These are phyloP conservation scores for Trypanosomatidae sp. DNA, from an alignment of 208 protist species.

Conservation along the genomic window DNA sequence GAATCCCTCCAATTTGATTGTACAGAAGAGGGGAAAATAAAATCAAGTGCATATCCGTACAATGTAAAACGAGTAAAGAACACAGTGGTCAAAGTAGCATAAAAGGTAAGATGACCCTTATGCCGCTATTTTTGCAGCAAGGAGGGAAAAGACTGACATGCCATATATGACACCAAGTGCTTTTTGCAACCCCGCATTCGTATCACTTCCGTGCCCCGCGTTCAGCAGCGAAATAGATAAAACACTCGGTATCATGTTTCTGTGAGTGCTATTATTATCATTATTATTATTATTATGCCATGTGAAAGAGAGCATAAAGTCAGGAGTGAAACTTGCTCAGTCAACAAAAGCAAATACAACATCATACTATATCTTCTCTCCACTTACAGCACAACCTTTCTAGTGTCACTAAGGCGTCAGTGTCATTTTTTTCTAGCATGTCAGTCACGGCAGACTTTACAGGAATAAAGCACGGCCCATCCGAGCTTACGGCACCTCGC, in stretches of 20 bases:
- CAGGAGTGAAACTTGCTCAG: not conserved
- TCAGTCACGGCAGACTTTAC: slow-evolving; percentile 14
- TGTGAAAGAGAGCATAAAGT: not conserved
- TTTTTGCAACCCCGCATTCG: not conserved
- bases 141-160: not conserved
- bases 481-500: slow-evolving; percentile 7
- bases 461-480: slow-evolving; percentile 41
- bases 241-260: not conserved
- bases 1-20: not conserved
- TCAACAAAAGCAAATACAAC: not conserved
- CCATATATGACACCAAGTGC: too few relatives aligned
- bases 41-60: not conserved
- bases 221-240: not conserved
- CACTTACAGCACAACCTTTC: slow-evolving; percentile 27
- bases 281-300: not conserved
- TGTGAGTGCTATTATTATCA: not conserved
- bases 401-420: slow-evolving; percentile 10
- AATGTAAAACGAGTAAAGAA: not conserved
- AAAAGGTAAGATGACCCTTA: not conserved
- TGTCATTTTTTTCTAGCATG: slow-evolving; percentile 21
- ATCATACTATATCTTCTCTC: slow-evolving; percentile 4
- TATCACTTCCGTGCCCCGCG: not conserved
- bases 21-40: not conserved
- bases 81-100: not conserved
- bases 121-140: not conserved